A percentile compares a stretch with the other conserved stretches of the same genome.
Evolutionary conservation across 345 rosid species (phyloP).

Genomic region (Eucalyptus brandiana): DNA sequence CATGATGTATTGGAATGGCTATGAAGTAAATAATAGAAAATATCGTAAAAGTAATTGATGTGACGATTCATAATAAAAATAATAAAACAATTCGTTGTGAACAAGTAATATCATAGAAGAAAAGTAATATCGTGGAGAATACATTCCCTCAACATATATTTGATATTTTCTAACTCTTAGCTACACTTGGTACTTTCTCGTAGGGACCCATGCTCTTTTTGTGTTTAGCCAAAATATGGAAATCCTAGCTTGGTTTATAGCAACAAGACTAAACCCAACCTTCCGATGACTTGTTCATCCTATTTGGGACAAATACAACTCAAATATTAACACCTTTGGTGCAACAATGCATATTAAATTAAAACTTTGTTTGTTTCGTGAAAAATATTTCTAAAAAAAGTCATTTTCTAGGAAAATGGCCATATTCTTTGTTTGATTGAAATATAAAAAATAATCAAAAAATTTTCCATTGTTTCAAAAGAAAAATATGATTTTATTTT

Average conservation of each 20-base stretch:
- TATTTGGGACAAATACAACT: neutral
- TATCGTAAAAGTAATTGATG: neutral
- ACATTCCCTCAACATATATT: neutral
- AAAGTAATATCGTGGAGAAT: neutral
- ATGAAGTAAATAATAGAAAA: neutral
- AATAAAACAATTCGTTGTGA: neutral
- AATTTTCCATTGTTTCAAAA: too few species aligned
- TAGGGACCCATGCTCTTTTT: neutral
- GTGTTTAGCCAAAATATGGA: neutral
- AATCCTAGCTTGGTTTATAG: neutral
- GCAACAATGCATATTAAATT: neutral
- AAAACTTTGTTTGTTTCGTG: accelerated
- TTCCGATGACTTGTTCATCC: neutral
- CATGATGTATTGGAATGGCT: neutral
- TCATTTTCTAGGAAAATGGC: too few species aligned
- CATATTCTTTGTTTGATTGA: neutral
- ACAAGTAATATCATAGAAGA: neutral
- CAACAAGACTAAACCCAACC: neutral
- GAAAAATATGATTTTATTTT: neutral
- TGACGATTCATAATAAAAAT: neutral
- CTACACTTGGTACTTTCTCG: neutral
- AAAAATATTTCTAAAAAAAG: too few species aligned
- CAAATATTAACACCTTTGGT: neutral
- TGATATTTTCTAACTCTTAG: neutral
- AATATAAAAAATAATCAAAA: too few species aligned